A percentile compares a stretch with the other conserved stretches of the same genome.
phyloP scores from a whole-genome alignment of 257 asterid genomes.

The Penstemon davidsonii region DNA sequence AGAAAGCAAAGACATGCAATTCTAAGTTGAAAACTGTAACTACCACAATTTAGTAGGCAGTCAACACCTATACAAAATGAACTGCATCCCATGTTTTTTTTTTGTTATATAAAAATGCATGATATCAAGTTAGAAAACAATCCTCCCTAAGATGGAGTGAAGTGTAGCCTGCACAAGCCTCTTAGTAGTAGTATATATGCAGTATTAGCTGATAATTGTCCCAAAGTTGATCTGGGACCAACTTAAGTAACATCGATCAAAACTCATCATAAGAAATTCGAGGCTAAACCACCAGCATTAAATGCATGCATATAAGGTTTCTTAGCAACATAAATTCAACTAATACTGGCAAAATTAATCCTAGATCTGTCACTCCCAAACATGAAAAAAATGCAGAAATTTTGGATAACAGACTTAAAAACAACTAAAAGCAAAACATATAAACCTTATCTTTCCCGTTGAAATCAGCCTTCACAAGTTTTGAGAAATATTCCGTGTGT shows the following conservation, averaged over 20 bases:
- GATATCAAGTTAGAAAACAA: not conserved
- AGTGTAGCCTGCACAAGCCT: not conserved
- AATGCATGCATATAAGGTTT: not conserved
- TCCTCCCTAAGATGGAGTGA: not conserved
- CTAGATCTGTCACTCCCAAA: constrained; percentile 9
- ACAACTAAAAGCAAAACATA: constrained; percentile 14
- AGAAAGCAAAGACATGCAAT: not conserved
- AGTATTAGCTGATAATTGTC: not conserved
- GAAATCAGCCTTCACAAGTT: constrained; percentile 93
- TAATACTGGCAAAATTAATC: constrained; percentile 10
- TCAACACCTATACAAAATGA: not conserved
- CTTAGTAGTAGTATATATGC: too few species aligned
- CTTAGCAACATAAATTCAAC: not conserved
- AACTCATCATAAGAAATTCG: not conserved
- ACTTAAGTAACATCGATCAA: not conserved
- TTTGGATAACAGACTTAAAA: not conserved
- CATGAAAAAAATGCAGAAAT: not conserved
- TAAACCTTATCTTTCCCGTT: constrained; percentile 92
- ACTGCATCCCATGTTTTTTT: not conserved
- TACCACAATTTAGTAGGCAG: not conserved
- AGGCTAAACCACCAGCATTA: not conserved
- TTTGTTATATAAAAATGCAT: too few species aligned
- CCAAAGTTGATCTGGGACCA: not conserved
- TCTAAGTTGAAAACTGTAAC: not conserved
- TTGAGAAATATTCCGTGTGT: constrained; percentile 78